These are phyloP conservation scores for Leccinum sublutescens DNA, from an alignment of 768 basidiomycete genomes.

Conservation along the genomic window DNA sequence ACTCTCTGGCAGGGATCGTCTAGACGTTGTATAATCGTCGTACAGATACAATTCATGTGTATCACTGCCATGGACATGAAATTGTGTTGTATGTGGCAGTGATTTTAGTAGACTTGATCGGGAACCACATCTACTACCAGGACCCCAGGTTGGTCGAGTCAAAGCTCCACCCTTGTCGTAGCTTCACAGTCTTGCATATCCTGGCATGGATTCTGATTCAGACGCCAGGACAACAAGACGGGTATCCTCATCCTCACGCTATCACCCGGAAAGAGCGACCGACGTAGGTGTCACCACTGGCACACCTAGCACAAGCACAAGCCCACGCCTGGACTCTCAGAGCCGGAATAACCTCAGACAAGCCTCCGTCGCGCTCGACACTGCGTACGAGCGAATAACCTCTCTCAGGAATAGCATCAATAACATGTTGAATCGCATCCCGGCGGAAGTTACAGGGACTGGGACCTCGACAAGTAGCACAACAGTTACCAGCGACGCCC, in stretches of 20 bases:
- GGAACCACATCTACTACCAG: background rate
- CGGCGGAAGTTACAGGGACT: constrained; percentile 31
- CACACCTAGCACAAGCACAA: constrained; percentile 12
- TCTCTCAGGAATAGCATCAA: constrained; percentile 53
- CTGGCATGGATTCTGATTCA: constrained; percentile 22
- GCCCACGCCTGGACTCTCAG: constrained; percentile 15
- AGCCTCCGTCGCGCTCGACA: constrained; percentile 53
- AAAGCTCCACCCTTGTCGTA: background rate
- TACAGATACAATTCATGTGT: constrained; percentile 9
- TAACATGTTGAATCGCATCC: constrained; percentile 40
- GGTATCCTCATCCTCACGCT: constrained; percentile 10
- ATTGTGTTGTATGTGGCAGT: background rate
- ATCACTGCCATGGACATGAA: constrained; percentile 3
- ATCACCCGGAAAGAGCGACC: constrained; percentile 13
- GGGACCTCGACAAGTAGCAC: constrained; percentile 3
- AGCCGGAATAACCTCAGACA: constrained; percentile 43
- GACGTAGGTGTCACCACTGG: constrained; percentile 2
- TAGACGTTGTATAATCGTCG: constrained; percentile 14
- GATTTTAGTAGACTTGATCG: background rate
- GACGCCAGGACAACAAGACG: constrained; percentile 10
- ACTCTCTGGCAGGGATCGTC: constrained; percentile 11
- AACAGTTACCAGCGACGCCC: constrained; percentile 4
- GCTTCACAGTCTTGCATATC: constrained; percentile 2
- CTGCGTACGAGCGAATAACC: constrained; percentile 53
- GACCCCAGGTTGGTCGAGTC: background rate